These are phyloP conservation scores for Gnaphalium uliginosum DNA, from an alignment of 129 eudicot genomes.

Conservation along the genomic window DNA sequence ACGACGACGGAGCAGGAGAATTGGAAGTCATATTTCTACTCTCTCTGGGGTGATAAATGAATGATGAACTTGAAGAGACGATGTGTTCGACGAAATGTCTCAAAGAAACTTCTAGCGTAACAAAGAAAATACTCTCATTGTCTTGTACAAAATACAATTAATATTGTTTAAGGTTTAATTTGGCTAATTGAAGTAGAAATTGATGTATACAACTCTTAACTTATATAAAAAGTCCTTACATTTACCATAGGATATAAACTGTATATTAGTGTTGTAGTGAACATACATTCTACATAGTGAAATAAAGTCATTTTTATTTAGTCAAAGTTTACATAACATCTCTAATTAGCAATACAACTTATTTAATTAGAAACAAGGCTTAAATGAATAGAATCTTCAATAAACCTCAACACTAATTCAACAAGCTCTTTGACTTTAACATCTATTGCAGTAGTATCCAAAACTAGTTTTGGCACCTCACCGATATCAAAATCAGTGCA, in stretches of 20 bases:
- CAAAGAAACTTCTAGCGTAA: background rate
- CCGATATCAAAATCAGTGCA: constrained; percentile 65
- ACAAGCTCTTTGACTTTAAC: constrained; percentile 35
- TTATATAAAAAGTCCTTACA: no score
- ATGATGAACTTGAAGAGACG: background rate
- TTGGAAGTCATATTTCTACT: constrained; percentile 24
- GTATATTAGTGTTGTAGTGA: background rate
- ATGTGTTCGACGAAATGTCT: background rate
- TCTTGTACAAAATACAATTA: no score
- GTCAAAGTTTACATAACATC: background rate
- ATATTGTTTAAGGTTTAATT: no score
- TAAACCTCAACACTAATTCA: constrained; percentile 44
- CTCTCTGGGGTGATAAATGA: background rate
- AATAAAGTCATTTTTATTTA: background rate
- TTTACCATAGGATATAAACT: no score
- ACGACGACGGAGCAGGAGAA: constrained; percentile 38
- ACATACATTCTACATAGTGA: background rate
- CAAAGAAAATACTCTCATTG: background rate
- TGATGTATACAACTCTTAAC: no score
- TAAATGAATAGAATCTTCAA: constrained; percentile 8
- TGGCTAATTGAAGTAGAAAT: no score
- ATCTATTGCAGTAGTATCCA: constrained; percentile 50
- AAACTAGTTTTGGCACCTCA: constrained; percentile 51
- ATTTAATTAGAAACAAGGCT: background rate
- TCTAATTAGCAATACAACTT: background rate